Conservation (phyloP, 495 filamentous ascomycete species). For the Neurospora hispaniola region DNA sequence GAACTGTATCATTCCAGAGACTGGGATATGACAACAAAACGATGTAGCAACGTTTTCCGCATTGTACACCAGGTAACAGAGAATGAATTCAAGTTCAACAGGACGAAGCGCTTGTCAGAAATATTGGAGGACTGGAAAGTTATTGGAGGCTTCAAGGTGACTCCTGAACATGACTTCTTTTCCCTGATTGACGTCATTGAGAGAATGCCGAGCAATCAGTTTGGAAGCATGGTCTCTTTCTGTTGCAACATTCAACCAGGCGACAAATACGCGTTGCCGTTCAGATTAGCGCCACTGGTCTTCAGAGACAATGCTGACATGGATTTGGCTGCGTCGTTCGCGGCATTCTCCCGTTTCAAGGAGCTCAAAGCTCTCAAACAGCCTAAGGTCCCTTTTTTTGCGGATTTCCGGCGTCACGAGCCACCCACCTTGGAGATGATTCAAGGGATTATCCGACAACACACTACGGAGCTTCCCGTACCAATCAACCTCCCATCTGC, state of each 20-base stretch:
- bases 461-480: neutral
- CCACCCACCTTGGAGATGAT: neutral
- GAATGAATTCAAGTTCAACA: neutral
- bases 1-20: neutral
- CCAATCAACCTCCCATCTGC: neutral
- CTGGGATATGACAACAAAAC: neutral
- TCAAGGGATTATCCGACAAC: neutral
- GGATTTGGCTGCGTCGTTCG: neutral
- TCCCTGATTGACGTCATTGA: neutral
- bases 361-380: neutral
- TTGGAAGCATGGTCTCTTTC: constrained; percentile 1
- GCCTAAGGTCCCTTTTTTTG: neutral
- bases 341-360: neutral
- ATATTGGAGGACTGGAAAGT: neutral
- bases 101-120: neutral
- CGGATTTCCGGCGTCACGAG: neutral
- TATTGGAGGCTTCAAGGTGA: neutral
- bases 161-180: neutral
- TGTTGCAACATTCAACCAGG: neutral
- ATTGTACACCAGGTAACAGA: neutral
- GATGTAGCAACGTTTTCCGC: neutral
- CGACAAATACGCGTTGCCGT: neutral
- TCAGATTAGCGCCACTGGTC: neutral
- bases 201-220: neutral
- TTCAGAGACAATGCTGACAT: neutral